Base-by-base conservation (phyloP, 495 filamentous ascomycete genomes). In the Daldinia bambusicola region DNA sequence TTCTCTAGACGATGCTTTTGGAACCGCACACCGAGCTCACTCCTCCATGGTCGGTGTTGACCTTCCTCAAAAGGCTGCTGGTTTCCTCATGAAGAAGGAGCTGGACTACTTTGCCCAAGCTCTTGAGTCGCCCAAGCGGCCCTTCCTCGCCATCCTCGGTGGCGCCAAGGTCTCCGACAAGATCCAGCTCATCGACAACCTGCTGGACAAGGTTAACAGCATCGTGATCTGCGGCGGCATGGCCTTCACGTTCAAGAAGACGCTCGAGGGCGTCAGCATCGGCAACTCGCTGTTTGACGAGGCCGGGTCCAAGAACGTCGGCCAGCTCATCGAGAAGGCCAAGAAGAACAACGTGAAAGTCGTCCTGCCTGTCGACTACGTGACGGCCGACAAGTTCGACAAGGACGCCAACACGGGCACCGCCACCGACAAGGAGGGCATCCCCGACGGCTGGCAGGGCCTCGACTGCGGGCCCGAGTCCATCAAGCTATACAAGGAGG, bases 161-260 rank as follows among this genome's bases (percentile, higher is more conserved):
- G 95, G 95, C 68, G 92, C 96, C 75, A 99, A 99, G 88, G 93
- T 99, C 50, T 95, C 93, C 37, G 95, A 99, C 85, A 99, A 99
- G 89, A 98, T 99, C 84, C 92, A 97, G 86, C 88, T 99, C 66
- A 98, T 99, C 78, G 94, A 99, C 83, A 99, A 98, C 86, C 86
- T 99, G 55, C 90, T 99, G 53, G 90, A 92, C 78, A 99, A 99
- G 87, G 92, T 99, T 74, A 87, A 99, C 86, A 94, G 89, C 80
- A 88, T 99, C 71, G 91, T 98, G 81, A 92, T 99, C 84, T 97
- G 94, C 77, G 95, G 95, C 71, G 95, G 91, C 70, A 99, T 99
- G 95, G 93, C 95, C 32, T 99, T 98, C 88, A 99, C 95, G 67
- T 98, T 99, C 89, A 98, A 98, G 90, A 99, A 99, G 88, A 95